These are phyloP conservation scores for Pestalotiopsis sp. DNA, from an alignment of 2,329 filamentous ascomycete species.

Conservation along the genomic window DNA sequence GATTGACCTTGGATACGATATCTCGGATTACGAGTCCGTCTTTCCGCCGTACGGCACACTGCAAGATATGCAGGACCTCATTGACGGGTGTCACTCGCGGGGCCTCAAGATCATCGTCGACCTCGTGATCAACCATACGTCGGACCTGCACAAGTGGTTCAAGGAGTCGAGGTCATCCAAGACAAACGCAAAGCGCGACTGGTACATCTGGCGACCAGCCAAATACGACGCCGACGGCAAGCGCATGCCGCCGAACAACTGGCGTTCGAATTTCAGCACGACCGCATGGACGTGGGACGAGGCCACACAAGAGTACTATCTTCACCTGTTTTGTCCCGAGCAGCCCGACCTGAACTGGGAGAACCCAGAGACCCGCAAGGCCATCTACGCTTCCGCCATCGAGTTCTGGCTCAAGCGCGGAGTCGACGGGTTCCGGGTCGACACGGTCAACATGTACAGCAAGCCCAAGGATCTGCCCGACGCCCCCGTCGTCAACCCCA, in stretches of 20 bases:
- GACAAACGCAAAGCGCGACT: slow-evolving; percentile 52
- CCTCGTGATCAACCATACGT: slow-evolving; percentile 34
- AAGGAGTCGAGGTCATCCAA: slow-evolving; percentile 53
- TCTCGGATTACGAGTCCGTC: slow-evolving; percentile 54
- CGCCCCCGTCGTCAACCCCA: slow-evolving; percentile 40
- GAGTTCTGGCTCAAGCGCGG: slow-evolving; percentile 75
- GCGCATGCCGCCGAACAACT: slow-evolving; percentile 45
- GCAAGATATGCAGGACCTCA: slow-evolving; percentile 14
- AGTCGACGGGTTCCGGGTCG: slow-evolving; percentile 67
- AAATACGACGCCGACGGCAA: slow-evolving; percentile 38
- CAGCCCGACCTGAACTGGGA: slow-evolving; percentile 84
- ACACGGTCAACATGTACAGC: slow-evolving; percentile 70
- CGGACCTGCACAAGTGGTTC: slow-evolving; percentile 56
- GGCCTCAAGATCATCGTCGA: slow-evolving; percentile 23
- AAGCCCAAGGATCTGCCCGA: slow-evolving; percentile 62
- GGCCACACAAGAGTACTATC: slow-evolving; percentile 55
- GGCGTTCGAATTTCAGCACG: slow-evolving; percentile 44
- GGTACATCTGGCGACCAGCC: slow-evolving; percentile 58
- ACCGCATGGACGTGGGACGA: slow-evolving; percentile 53
- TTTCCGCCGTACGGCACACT: slow-evolving; percentile 11
- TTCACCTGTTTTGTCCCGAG: slow-evolving; percentile 69
- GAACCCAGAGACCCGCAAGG: slow-evolving; percentile 63
- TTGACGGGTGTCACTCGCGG: slow-evolving; percentile 10
- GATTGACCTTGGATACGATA: slow-evolving; percentile 68
- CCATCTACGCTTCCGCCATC: slow-evolving; percentile 69